Base-by-base conservation (phyloP, 345 rosid species). In the Populus ilicifolia region DNA sequence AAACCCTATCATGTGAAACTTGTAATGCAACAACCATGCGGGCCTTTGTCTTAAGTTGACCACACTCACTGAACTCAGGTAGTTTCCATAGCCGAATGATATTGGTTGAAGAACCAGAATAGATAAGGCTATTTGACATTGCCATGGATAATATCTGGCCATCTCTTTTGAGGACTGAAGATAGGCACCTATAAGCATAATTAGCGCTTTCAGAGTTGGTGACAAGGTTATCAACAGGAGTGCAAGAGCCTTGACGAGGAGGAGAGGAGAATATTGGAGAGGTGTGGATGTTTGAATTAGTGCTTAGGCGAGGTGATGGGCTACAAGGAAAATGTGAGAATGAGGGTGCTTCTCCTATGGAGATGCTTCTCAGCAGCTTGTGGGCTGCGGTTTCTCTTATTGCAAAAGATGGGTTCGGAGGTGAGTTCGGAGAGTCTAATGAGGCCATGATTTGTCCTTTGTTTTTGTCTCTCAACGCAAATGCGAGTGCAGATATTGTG, bases 81-180 rank as follows among this genome's bases (percentile, higher is more conserved):
- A 86, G 35, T 83, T 80, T 88, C 90, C 89, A 88, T 10, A 84
- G 72, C 46, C 90, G 75, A 35, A 89, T 83, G 66, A 81, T 46
- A 36, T 85, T 88, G 43, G 83, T 50, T 27, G 84, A 86, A 2
- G 89, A 83, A 18, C 90, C 93, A 1, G 89, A 81, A 76, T 89
- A 86, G 27, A 88, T 8, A 21, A 86, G 71, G 44, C 82, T 84
- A 18, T 81, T 76, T 2, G 82, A 83, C 30, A 71, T 63, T 0
- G 88, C 88, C 11, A 86, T 77, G 17, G 88, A 79, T 2, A 88
- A 75, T 29, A 89, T 76, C 79, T 89, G 93, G 5, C 89, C 93
- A 4, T 86, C 90, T 43, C 84, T 88, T 69, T 85, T 80, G 36
- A 85, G 74, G 71, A 87, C 71, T 0, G 93, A 88, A 62, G 87